Conservation (phyloP, 164 flowering plant genomes). For the Macadamia tetraphylla region DNA sequence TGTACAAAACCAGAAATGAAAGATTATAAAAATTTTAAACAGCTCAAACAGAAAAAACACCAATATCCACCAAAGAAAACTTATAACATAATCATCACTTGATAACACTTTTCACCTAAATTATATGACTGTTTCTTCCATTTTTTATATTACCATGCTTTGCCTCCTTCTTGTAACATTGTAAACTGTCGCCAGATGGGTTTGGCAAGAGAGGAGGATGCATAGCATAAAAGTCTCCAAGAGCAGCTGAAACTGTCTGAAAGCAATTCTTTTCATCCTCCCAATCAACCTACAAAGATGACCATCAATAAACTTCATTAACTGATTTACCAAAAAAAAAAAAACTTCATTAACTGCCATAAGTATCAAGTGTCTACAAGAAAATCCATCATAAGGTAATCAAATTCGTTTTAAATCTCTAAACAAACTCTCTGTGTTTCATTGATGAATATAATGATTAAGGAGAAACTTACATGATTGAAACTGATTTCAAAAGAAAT, state of each 20-base stretch:
- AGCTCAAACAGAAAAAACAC: not conserved
- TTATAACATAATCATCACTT: not conserved
- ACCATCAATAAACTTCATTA: not conserved
- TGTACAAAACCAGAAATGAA: constrained; percentile 7
- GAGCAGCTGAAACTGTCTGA: constrained; percentile 74
- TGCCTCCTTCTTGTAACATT: constrained; percentile 51
- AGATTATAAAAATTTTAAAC: not conserved
- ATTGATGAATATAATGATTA: no score
- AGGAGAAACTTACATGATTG: no score
- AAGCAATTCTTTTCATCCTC: constrained; percentile 78
- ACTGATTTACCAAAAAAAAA: no score
- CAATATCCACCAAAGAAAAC: not conserved
- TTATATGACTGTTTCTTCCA: constrained; percentile 12
- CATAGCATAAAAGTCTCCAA: constrained; percentile 85
- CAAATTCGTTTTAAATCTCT: no score
- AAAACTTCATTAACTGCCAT: no score
- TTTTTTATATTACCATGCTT: constrained; percentile 18
- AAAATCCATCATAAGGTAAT: no score
- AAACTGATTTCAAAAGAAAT: no score
- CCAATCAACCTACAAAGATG: constrained; percentile 71
- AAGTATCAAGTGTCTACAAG: no score
- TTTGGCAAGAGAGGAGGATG: constrained; percentile 89
- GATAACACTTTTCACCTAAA: constrained; percentile 26
- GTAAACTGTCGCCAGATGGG: constrained; percentile 75
- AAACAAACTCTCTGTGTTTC: no score